Conservation (phyloP, 2,329 filamentous ascomycete species). For the Beauveria sp. region DNA sequence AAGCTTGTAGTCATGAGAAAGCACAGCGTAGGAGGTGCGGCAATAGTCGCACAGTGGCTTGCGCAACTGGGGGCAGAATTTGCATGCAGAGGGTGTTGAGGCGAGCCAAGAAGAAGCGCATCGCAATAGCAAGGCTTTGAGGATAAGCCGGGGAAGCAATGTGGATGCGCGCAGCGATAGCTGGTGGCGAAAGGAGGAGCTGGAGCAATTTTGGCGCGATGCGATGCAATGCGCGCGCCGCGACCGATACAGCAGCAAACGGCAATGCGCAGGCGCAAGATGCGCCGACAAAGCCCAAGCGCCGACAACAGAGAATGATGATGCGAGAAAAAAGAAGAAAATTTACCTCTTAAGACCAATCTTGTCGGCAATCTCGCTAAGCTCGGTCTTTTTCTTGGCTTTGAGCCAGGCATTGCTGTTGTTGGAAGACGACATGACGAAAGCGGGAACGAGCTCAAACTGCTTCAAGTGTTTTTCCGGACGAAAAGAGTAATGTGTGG, state of each 20-base stretch:
- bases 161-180: not conserved
- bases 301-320: not conserved
- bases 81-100: not conserved
- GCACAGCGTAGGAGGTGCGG: not conserved
- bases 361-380: slow-evolving; percentile 64
- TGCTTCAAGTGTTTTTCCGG: not conserved
- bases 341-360: slow-evolving; percentile 68
- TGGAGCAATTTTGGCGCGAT: slow-evolving; percentile 1
- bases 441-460: not conserved
- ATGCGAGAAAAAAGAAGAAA: not conserved
- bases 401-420: slow-evolving; percentile 63
- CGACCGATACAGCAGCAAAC: not conserved
- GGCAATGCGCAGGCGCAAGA: not conserved
- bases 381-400: slow-evolving; percentile 74
- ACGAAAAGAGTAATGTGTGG: not conserved
- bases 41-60: not conserved
- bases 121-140: not conserved
- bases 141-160: not conserved
- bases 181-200: slow-evolving; percentile 1
- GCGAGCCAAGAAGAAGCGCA: not conserved
- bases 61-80: not conserved
- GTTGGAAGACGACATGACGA: slow-evolving; percentile 20
- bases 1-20: not conserved
- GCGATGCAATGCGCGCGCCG: slow-evolving; percentile 5
- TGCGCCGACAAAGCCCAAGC: not conserved